Evolutionary conservation across 495 filamentous ascomycete species (phyloP).

Genomic region (Rostrohypoxylon terebratum): DNA sequence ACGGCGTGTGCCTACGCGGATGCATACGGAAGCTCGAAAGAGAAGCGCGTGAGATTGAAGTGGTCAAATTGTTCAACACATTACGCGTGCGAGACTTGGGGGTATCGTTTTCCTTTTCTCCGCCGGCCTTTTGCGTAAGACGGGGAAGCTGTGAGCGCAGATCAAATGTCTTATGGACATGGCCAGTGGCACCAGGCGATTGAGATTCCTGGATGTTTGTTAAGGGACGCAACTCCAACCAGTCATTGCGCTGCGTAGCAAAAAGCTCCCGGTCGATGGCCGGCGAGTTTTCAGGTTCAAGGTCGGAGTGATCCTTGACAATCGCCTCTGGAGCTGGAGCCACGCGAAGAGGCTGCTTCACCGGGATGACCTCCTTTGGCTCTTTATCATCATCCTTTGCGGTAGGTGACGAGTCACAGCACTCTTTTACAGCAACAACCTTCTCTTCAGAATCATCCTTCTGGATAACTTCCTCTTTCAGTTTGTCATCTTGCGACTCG

Average conservation of each 20-base stretch:
- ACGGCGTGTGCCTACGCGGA: conserved; percentile 40
- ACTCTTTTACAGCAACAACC: neutral
- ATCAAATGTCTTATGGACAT: neutral
- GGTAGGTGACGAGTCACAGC: neutral
- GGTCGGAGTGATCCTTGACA: no score
- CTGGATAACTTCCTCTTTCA: neutral
- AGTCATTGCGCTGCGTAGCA: neutral
- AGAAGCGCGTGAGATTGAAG: conserved; percentile 53
- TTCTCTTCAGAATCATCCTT: neutral
- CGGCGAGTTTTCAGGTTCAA: no score
- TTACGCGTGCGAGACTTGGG: conserved; percentile 54
- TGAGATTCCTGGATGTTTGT: neutral
- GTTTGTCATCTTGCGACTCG: neutral
- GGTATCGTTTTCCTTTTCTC: conserved; percentile 35
- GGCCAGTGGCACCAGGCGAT: neutral
- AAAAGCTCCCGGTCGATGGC: no score
- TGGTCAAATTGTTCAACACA: conserved; percentile 54
- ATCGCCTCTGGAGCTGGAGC: no score
- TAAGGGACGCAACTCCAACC: neutral
- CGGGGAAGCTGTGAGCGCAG: neutral
- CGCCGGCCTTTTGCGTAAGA: neutral
- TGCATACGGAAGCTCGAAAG: conserved; percentile 42
- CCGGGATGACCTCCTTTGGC: neutral
- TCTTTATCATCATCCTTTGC: neutral
- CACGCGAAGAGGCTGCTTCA: neutral